phyloP scores from a whole-genome alignment of 1,139 yeast genomes.

The Torulaspora globosa region DNA sequence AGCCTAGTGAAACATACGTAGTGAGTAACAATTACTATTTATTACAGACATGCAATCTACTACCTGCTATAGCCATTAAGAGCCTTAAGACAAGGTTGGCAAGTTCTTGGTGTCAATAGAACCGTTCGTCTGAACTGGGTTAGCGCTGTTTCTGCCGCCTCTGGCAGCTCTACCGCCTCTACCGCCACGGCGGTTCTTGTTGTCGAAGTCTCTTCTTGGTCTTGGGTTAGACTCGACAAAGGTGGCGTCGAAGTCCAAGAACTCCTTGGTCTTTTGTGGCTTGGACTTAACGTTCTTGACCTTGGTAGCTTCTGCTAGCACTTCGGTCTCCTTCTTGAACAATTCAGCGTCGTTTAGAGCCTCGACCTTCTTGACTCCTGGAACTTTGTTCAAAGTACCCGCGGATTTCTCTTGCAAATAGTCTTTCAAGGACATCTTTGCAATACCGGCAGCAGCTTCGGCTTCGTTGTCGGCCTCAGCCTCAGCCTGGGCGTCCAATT shows the following conservation, averaged over 20 bases:
- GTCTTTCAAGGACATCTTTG: conserved; percentile 58
- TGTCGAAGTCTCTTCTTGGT: conserved; percentile 33
- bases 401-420: conserved; percentile 55
- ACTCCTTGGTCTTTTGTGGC: conserved; percentile 64
- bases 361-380: conserved; percentile 44
- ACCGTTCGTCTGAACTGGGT: conserved; percentile 33
- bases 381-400: conserved; percentile 43
- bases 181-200: conserved; percentile 39
- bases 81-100: conserved; percentile 45
- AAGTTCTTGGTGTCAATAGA: conserved; percentile 47
- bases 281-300: conserved; percentile 59
- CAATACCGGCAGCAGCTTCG: conserved; percentile 43
- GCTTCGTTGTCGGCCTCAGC: conserved; percentile 50
- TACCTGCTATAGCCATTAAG: conserved; percentile 4
- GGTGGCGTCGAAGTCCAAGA: conserved; percentile 61
- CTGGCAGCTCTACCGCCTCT: conserved; percentile 20
- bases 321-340: conserved; percentile 55
- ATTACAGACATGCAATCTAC: conserved; percentile 8
- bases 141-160: conserved; percentile 28
- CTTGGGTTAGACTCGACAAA: conserved; percentile 48
- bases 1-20: conserved; percentile 1
- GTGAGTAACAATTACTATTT: conserved; percentile 2
- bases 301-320: conserved; percentile 52
- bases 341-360: conserved; percentile 49
- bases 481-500: conserved; percentile 44